Conservation (phyloP, 345 rosid species). For the Citrus medica region DNA sequence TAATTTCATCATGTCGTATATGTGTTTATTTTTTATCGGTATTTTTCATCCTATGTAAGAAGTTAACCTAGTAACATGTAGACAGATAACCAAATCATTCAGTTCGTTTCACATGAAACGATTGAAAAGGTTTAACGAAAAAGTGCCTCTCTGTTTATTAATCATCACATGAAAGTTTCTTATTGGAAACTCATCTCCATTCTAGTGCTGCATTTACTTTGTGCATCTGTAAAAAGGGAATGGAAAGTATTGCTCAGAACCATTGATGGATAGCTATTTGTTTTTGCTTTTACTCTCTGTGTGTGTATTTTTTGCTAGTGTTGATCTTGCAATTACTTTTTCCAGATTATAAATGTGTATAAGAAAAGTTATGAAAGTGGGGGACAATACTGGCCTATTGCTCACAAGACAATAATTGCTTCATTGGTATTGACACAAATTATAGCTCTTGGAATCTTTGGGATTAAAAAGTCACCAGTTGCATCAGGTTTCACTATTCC, state of each 20-base stretch:
- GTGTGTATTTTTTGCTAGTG: not conserved
- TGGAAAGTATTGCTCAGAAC: not conserved
- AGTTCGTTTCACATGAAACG: not conserved
- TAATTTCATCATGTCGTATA: not conserved
- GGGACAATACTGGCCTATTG: conserved; percentile 85
- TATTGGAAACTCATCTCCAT: not conserved
- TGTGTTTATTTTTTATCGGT: too few species aligned
- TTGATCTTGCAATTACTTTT: conserved; percentile 4
- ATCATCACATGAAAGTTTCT: not conserved
- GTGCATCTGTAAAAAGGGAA: not conserved
- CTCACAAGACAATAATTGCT: conserved; percentile 82
- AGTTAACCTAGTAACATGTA: not conserved
- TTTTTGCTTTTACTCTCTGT: too few species aligned
- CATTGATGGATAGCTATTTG: not conserved
- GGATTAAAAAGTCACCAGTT: conserved; percentile 61
- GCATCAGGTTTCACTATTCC: conserved; percentile 82
- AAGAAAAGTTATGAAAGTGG: conserved; percentile 67
- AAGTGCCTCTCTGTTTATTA: not conserved
- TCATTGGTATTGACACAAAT: conserved; percentile 78
- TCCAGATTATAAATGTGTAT: conserved; percentile 82
- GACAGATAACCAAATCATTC: not conserved
- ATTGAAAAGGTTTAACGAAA: not conserved
- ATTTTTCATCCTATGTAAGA: too few species aligned
- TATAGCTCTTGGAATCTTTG: conserved; percentile 84
- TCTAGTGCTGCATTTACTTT: not conserved